Conservation (phyloP, 1,139 yeast species). For the Candida smagusa region DNA sequence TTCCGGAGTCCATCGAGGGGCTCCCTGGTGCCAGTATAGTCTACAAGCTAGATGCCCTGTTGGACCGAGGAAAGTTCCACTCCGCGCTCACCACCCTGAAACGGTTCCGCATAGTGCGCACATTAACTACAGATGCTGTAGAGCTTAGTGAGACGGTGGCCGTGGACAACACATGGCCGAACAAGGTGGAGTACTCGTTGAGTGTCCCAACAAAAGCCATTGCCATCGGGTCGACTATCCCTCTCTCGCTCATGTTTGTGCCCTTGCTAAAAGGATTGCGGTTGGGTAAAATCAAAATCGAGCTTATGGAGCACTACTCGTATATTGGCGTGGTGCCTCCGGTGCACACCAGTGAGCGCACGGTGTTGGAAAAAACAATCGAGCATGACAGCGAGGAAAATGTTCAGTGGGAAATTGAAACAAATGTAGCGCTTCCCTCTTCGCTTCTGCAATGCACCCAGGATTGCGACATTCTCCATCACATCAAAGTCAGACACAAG, state of each 20-base stretch:
- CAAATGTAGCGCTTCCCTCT: constrained; percentile 62
- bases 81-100: constrained; percentile 63
- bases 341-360: constrained; percentile 57
- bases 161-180: constrained; percentile 95
- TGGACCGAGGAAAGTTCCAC: constrained; percentile 81
- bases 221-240: constrained; percentile 80
- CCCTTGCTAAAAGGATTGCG: constrained; percentile 80
- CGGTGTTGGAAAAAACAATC: constrained; percentile 41
- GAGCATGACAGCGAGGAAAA: constrained; percentile 47
- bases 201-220: constrained; percentile 86
- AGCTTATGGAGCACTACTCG: constrained; percentile 64
- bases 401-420: constrained; percentile 66
- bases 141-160: constrained; percentile 91
- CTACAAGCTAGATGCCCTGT: constrained; percentile 72
- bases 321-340: constrained; percentile 58
- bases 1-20: constrained; percentile 90
- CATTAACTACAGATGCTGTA: constrained; percentile 81
- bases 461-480: constrained; percentile 66
- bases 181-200: constrained; percentile 84
- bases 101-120: constrained; percentile 80
- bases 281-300: constrained; percentile 67
- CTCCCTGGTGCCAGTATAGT: constrained; percentile 79
- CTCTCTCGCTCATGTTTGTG: constrained; percentile 66
- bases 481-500: constrained; percentile 69
- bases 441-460: constrained; percentile 75